phyloP scores from a whole-genome alignment of 441 rosid species.

The Populus hybrid region DNA sequence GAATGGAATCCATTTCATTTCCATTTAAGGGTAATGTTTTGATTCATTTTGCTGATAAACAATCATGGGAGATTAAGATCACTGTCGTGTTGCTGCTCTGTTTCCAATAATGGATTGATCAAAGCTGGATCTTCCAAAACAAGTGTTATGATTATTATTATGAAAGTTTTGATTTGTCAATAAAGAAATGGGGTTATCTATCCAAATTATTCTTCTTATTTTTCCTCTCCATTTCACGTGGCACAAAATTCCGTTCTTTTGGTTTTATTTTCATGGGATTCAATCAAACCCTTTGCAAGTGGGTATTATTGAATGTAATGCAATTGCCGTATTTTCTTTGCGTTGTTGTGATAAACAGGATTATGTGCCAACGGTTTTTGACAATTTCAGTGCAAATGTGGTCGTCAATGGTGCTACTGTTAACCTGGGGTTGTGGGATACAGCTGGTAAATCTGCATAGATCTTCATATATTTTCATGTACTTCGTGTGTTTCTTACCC shows the following conservation, averaged over 20 bases:
- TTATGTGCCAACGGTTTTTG: constrained; percentile 90
- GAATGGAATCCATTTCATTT: background rate
- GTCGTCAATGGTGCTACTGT: constrained; percentile 82
- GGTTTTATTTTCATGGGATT: background rate
- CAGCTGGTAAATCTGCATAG: constrained; percentile 58
- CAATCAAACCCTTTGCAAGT: background rate
- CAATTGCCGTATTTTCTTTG: constrained; percentile 10
- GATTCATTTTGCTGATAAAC: background rate
- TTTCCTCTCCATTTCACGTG: constrained; percentile 4
- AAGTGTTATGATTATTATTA: background rate
- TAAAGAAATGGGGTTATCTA: background rate
- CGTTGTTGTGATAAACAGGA: constrained; percentile 45
- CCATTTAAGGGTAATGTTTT: background rate
- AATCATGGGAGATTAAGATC: background rate
- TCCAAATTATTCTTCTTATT: background rate
- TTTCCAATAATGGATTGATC: background rate
- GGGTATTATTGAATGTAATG: background rate
- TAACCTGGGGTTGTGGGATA: constrained; percentile 87
- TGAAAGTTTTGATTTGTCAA: background rate
- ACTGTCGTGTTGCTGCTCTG: background rate
- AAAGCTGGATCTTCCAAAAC: background rate
- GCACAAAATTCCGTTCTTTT: background rate
- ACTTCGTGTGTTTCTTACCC: background rate
- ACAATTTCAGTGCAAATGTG: constrained; percentile 95
- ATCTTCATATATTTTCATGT: background rate